These are phyloP conservation scores for Pisolithus thermaeus DNA, from an alignment of 1,284 basidiomycete genomes.

Conservation along the genomic window DNA sequence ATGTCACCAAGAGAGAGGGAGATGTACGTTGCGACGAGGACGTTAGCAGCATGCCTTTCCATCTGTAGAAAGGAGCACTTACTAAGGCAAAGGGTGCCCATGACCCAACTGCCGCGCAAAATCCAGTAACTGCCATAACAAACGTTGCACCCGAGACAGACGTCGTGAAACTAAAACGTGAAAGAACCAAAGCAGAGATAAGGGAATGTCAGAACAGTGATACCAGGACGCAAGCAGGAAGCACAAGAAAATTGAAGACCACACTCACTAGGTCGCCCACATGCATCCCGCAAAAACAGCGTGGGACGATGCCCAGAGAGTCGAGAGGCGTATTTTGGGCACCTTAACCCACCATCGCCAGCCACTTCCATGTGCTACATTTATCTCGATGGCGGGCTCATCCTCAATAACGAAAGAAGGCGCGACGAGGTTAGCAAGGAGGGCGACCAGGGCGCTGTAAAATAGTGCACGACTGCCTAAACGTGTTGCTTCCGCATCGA, in stretches of 20 bases:
- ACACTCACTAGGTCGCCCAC: conserved; percentile 67
- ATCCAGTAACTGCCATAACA: conserved; percentile 63
- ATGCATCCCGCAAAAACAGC: conserved; percentile 65
- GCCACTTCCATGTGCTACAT: neutral
- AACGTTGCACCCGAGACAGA: conserved; percentile 59
- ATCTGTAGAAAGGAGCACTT: conserved; percentile 20
- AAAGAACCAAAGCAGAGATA: conserved; percentile 3
- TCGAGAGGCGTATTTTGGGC: conserved; percentile 54
- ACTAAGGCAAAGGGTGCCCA: conserved; percentile 80
- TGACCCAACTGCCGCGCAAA: conserved; percentile 74
- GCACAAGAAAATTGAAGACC: conserved; percentile 2
- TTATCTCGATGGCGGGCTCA: neutral
- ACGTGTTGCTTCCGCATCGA: conserved; percentile 69
- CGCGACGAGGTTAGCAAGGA: conserved; percentile 62
- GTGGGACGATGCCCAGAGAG: conserved; percentile 74
- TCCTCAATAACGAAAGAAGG: conserved; percentile 18
- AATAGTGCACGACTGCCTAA: conserved; percentile 83
- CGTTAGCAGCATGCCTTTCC: neutral
- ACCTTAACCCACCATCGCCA: conserved; percentile 18
- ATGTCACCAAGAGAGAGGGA: too few species aligned
- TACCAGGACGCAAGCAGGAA: neutral
- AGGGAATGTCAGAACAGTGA: neutral
- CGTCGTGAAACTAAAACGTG: conserved; percentile 49
- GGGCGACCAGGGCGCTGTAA: conserved; percentile 65
- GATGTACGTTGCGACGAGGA: too few species aligned